Base-by-base conservation (phyloP, 1,139 yeast genomes). In the Candida buenavistaensis region DNA sequence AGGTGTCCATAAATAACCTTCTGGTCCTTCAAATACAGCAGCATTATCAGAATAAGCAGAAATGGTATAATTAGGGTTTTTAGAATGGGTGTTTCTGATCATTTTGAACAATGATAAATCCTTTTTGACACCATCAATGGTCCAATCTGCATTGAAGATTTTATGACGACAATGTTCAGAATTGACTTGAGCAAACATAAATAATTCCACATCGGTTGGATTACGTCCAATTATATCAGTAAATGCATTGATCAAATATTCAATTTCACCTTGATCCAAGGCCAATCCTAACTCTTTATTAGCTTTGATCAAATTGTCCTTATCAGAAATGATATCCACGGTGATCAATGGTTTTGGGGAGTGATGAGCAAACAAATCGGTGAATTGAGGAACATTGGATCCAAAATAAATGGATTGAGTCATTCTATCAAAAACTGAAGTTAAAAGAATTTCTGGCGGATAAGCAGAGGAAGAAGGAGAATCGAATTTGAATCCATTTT, bases 101-200 rank as follows among this genome's bases (percentile, higher is more conserved):
- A 94, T 90, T 63, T 85, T 81, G 71, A 94, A 94, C 48, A 94
- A 71, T 9, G 96, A 75, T 51, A 75, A 58, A 33, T 84, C 83
- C 60, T 87, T 86, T 51, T 74, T 63, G 40, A 77, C 73, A 34
- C 88, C 90, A 60, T 94, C 97, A 47, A 94, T 87, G 43, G 88
- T 87, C 99, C 99, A 94, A 53, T 87, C 95, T 32, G 99, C 98
- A 55, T 94, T 94, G 75, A 94, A 94, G 47, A 94, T 92, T 68
- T 94, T 94, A 71, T 94, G 99, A 63, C 99, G 87, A 72, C 99
- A 94, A 67, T 94, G 99, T 67, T 94, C 99, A 14, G 97, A 89
- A 68, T 94, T 94, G 50, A 94, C 98, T 66, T 94, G 99, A 31
- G 98, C 98, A 70, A 94, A 94, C 97, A 94, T 94, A 65, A 94